Evolutionary conservation across 2,329 filamentous ascomycete genomes (phyloP), one percentile per base, ranked within the genome.

Genomic region (Plectosphaerella cucumerina): DNA sequence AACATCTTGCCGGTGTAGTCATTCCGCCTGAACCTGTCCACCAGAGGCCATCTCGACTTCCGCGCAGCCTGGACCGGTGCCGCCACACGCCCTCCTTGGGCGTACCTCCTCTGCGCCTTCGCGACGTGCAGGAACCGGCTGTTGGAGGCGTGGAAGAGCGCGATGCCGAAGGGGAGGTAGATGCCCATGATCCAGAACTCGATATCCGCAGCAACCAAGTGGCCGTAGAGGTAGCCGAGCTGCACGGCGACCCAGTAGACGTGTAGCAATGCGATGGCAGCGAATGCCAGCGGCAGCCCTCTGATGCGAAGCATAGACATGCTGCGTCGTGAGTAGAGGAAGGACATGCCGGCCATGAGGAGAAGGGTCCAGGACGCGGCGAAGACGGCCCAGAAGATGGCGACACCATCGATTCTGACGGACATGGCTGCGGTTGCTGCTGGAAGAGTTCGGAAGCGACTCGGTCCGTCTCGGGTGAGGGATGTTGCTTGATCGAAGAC

Each of bases 101-200:
- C 17, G 55, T 57, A 47, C 22, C 31, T 39, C 47, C 42, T 48
- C 47, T 48, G 47, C 18, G 31, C 35, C 31, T 45, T 50, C 17
- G 43, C 48, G 9, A 50, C 49, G 20, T 51, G 53, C 18, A 55
- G 26, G 49, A 86, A 81, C 50, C 81, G 80, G 58, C 72, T 77
- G 61, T 85, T 85, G 53, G 79, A 78, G 20, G 81, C 83, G 60
- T 87, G 83, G 60, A 86, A 86, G 5, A 87, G 67, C 8, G 81
- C 83, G 50, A 87, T 81, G 21, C 84, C 84, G 45, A 82, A 76
- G 11, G 84, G 84, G 3, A 87, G 69, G 62, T 81, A 84, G 50
- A 82, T 71, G 54, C 79, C 77, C 84, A 87, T 87, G 64, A 85
- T 75, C 81, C 83, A 87, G 62, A 75, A 87, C 64, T 85, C 80